Evolutionary conservation across 2,329 filamentous ascomycete genomes (phyloP).

Genomic region (Pseudogymnoascus pannorum): DNA sequence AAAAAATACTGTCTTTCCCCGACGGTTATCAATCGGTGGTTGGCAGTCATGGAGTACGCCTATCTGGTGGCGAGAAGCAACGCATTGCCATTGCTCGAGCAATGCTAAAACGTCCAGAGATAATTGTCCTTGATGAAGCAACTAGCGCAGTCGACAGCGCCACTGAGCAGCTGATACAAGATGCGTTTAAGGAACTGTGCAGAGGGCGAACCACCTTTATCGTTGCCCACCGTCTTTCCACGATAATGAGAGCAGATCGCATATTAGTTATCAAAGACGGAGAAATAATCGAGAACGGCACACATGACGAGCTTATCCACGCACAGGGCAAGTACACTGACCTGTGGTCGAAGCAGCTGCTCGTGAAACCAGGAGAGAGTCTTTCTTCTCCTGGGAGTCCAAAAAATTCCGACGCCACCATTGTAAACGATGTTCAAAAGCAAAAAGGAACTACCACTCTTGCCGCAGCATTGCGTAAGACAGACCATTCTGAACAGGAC

Average conservation of each 20-base stretch:
- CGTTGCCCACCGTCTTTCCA: slow-evolving; percentile 42
- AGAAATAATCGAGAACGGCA: slow-evolving; percentile 43
- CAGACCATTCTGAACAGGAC: slow-evolving; percentile 4
- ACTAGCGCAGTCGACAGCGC: slow-evolving; percentile 42
- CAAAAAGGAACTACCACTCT: slow-evolving; percentile 7
- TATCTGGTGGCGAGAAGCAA: slow-evolving; percentile 15
- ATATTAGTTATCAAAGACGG: slow-evolving; percentile 48
- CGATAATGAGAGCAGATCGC: slow-evolving; percentile 45
- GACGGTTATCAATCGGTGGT: slow-evolving; percentile 9
- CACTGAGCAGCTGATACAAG: slow-evolving; percentile 39
- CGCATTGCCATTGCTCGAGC: slow-evolving; percentile 13
- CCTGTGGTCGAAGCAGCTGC: slow-evolving; percentile 44
- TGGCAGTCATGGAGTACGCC: neutral
- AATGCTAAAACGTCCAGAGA: slow-evolving; percentile 12
- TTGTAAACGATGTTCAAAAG: slow-evolving; percentile 26
- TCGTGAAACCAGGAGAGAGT: slow-evolving; percentile 22
- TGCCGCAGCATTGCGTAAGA: slow-evolving; percentile 1
- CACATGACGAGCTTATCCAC: slow-evolving; percentile 40
- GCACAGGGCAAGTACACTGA: slow-evolving; percentile 43
- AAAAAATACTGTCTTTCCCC: slow-evolving; percentile 14
- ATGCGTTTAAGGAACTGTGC: slow-evolving; percentile 39
- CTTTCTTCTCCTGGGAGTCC: slow-evolving; percentile 22
- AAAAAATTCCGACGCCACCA: slow-evolving; percentile 20
- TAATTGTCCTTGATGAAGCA: slow-evolving; percentile 27
- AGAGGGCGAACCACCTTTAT: slow-evolving; percentile 42